phyloP scores from a whole-genome alignment of 129 eudicot genomes.

The Arctium minus region DNA sequence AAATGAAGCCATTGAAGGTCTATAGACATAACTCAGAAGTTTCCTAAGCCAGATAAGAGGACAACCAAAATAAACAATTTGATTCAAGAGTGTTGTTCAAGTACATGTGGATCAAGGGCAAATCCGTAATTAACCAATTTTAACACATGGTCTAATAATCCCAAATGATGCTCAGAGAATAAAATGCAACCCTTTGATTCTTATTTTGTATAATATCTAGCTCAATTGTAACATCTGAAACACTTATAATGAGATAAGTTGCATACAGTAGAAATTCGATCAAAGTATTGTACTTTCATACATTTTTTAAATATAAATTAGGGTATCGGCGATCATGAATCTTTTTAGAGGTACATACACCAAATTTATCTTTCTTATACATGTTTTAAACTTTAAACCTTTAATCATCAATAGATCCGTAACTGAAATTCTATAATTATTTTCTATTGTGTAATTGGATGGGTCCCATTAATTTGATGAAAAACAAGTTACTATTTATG shows the following conservation, averaged over 20 bases:
- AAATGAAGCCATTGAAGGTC: slow-evolving; percentile 21
- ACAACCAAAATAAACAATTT: not conserved
- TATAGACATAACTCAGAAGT: slow-evolving; percentile 30
- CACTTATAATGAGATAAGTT: not conserved
- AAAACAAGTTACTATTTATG: not conserved
- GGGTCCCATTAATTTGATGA: not conserved
- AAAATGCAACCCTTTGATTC: not conserved
- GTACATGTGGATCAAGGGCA: slow-evolving; percentile 16
- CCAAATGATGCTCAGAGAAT: not conserved
- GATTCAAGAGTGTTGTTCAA: slow-evolving; percentile 13
- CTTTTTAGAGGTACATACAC: not conserved
- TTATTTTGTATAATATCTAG: not conserved
- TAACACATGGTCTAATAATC: not conserved
- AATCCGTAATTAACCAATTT: not conserved
- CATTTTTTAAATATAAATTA: not conserved
- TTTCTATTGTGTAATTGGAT: too few species aligned
- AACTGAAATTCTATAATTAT: not conserved
- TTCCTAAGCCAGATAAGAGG: slow-evolving; percentile 40
- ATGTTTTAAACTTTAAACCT: not conserved
- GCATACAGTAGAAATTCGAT: not conserved
- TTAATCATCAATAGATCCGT: not conserved
- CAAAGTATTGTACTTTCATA: not conserved
- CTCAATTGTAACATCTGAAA: too few species aligned
- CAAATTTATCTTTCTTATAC: too few species aligned
- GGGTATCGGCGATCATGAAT: not conserved